Evolutionary conservation across 768 basidiomycete species (phyloP).

Genomic region (Russula sp.): DNA sequence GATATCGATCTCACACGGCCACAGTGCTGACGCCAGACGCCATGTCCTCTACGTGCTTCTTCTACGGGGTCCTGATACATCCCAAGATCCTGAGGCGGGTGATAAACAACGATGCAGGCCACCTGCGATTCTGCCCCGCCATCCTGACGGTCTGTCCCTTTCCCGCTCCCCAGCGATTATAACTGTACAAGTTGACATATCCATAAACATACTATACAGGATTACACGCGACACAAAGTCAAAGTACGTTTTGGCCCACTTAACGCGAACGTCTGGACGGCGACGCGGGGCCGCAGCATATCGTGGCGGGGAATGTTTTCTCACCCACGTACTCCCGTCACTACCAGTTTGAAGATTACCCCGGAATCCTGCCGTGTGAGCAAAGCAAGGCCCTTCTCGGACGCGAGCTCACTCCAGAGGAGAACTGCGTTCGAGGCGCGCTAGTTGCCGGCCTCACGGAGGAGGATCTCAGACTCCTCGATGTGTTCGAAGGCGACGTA

Average conservation of each 20-base stretch:
- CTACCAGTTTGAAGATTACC: conserved; percentile 69
- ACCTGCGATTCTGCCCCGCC: conserved; percentile 66
- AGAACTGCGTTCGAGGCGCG: conserved; percentile 69
- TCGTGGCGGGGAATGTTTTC: not conserved
- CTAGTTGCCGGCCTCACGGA: conserved; percentile 65
- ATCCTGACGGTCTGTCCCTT: conserved; percentile 53
- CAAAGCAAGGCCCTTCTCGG: conserved; percentile 33
- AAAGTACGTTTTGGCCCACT: conserved; percentile 38
- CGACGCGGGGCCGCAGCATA: not conserved
- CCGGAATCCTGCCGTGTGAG: conserved; percentile 63
- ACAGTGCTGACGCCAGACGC: too few species aligned
- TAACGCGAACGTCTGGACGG: not conserved
- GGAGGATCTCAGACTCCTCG: conserved; percentile 58
- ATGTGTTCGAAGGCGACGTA: conserved; percentile 78
- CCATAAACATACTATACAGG: conserved; percentile 33
- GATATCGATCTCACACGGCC: too few species aligned
- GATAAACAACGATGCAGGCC: conserved; percentile 55
- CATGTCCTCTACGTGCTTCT: too few species aligned
- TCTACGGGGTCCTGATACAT: conserved; percentile 89
- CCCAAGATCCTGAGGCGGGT: conserved; percentile 75
- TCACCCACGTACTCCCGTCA: not conserved
- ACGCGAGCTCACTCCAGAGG: conserved; percentile 47
- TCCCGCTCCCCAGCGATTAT: not conserved
- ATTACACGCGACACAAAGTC: conserved; percentile 76
- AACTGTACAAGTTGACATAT: not conserved